phyloP scores from a whole-genome alignment of 208 protist species.

The Acanthamoeba healyi region DNA sequence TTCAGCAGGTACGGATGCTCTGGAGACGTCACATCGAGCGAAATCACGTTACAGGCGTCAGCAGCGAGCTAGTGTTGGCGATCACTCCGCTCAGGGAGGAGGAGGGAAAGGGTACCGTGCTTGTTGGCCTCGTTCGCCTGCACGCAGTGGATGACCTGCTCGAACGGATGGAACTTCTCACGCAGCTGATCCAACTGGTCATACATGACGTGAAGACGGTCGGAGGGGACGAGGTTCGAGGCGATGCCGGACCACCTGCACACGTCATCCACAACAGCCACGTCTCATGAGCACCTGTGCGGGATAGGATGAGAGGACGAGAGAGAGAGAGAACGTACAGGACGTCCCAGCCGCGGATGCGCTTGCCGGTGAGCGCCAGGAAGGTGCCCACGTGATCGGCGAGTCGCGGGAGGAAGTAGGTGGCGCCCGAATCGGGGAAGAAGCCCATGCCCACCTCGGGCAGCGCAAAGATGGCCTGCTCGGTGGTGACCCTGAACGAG shows the following conservation, averaged over 20 bases:
- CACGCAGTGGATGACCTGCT: conserved; percentile 17
- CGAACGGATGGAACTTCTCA: not conserved
- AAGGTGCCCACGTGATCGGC: conserved; percentile 27
- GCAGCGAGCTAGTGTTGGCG: no score
- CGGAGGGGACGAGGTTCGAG: not conserved
- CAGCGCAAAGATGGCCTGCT: conserved; percentile 54
- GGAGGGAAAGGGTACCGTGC: not conserved
- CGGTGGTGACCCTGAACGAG: conserved; percentile 36
- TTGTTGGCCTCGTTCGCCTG: conserved; percentile 2
- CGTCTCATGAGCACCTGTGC: no score
- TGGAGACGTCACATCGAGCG: not conserved
- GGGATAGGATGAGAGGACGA: not conserved
- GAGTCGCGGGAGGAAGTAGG: not conserved
- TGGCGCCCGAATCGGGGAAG: conserved; percentile 48
- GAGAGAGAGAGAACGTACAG: not conserved
- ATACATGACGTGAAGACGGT: not conserved
- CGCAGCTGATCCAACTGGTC: conserved; percentile 5
- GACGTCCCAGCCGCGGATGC: conserved; percentile 46
- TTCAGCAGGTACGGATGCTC: conserved; percentile 27
- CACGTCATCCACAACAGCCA: no score
- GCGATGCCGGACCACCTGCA: not conserved
- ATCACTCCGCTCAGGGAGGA: no score
- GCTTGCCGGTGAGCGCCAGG: conserved; percentile 66
- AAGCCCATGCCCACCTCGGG: conserved; percentile 58
- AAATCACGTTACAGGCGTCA: no score